These are phyloP conservation scores for Osmanthus fragrans DNA, from an alignment of 257 asterid species.

Conservation along the genomic window DNA sequence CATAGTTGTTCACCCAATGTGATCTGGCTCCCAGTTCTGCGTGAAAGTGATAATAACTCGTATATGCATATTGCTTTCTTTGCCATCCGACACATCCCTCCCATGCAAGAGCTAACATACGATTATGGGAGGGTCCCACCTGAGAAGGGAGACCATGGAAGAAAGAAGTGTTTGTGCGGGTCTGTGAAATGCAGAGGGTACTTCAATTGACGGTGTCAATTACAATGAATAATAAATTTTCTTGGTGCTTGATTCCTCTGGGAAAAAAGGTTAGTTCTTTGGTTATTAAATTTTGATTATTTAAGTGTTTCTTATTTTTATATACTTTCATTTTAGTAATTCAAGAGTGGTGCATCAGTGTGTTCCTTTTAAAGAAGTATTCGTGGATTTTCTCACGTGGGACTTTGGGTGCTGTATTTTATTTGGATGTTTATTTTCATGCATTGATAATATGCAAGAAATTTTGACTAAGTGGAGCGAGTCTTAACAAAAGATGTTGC, in stretches of 20 bases:
- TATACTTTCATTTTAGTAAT: no score
- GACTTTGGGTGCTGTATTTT: no score
- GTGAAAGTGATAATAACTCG: slow-evolving; percentile 35
- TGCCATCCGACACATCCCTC: slow-evolving; percentile 46
- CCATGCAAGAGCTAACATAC: slow-evolving; percentile 48
- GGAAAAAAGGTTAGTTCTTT: slow-evolving; percentile 28
- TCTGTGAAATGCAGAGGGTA: slow-evolving; percentile 46
- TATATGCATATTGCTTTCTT: slow-evolving; percentile 46
- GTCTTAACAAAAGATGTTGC: no score
- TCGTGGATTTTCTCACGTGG: no score
- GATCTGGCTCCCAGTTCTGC: slow-evolving; percentile 52
- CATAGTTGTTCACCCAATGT: slow-evolving; percentile 55
- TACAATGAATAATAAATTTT: slow-evolving; percentile 1
- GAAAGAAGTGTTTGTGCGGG: slow-evolving; percentile 51
- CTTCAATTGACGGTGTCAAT: slow-evolving; percentile 31
- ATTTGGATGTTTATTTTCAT: no score
- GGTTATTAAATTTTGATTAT: not conserved
- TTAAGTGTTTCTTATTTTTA: not conserved
- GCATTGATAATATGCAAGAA: no score
- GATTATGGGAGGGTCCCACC: slow-evolving; percentile 47
- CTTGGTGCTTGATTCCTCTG: slow-evolving; percentile 22
- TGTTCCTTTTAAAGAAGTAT: no score
- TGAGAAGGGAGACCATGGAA: slow-evolving; percentile 38
- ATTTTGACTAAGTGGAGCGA: no score
- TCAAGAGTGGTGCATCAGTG: no score